phyloP scores from a whole-genome alignment of 2,329 filamentous ascomycete species.

The Alternaria postmessia region DNA sequence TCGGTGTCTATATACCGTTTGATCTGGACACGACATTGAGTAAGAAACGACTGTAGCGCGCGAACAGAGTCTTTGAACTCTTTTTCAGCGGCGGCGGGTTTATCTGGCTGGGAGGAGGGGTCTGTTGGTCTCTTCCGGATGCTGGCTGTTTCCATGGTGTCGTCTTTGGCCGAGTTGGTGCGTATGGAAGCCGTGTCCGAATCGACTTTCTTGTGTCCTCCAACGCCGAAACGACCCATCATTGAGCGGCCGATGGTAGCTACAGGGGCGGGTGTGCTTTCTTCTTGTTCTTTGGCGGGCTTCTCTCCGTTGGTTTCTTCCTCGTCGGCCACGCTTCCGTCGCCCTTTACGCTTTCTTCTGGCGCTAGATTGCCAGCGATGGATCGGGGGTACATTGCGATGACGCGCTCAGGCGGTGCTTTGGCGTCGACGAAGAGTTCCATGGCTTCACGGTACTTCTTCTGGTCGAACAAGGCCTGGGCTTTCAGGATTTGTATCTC shows the following conservation, averaged over 20 bases:
- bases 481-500: slow-evolving; percentile 94
- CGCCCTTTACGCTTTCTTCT: slow-evolving; percentile 61
- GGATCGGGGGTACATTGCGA: slow-evolving; percentile 80
- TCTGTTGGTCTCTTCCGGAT: slow-evolving; percentile 59
- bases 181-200: slow-evolving; percentile 66
- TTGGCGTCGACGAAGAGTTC: slow-evolving; percentile 91
- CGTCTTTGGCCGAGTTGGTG: slow-evolving; percentile 62
- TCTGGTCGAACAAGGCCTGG: slow-evolving; percentile 80
- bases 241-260: slow-evolving; percentile 51
- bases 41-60: slow-evolving; percentile 86
- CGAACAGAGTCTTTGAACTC: slow-evolving; percentile 83
- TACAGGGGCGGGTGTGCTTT: slow-evolving; percentile 34
- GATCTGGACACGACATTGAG: slow-evolving; percentile 76
- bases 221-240: slow-evolving; percentile 58
- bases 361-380: slow-evolving; percentile 84
- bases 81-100: slow-evolving; percentile 70
- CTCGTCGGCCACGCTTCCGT: slow-evolving; percentile 48
- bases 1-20: slow-evolving; percentile 68
- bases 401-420: slow-evolving; percentile 87
- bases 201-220: slow-evolving; percentile 55
- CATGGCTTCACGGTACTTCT: slow-evolving; percentile 84
- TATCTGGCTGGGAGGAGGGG: slow-evolving; percentile 56
- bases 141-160: slow-evolving; percentile 65
- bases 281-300: slow-evolving; percentile 27
- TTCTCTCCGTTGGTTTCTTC: slow-evolving; percentile 39